Evolutionary conservation across 768 basidiomycete genomes (phyloP), one percentile per base, ranked within the genome.

Genomic region (Lepiota venenata): DNA sequence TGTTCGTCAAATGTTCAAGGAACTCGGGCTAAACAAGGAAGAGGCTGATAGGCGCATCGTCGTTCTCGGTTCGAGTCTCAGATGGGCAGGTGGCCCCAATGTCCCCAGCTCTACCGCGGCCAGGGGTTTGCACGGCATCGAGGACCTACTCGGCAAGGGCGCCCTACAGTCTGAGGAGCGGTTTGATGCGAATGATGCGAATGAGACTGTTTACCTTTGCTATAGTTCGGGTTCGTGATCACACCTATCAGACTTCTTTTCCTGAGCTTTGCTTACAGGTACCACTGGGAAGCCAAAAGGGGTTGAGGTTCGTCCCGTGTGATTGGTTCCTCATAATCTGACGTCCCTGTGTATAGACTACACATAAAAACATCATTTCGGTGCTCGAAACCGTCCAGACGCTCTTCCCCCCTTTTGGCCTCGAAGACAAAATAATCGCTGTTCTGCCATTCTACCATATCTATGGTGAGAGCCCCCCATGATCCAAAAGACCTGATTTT

Each of bases 271-370:
- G 44, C 14, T 25, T 37, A 47, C 70, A 64, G 90, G 90, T 4
- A 92, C 90, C 1, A 90, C 87, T 0, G 88, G 90, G 1, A 83
- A 83, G 58, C 84, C 91, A 2, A 93, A 93, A 68, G 91, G 79
- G 50, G 77, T 79, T 16, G 76, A 78, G 72, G 78, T 78, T 59
- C 51, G 61, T 39, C 39, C 52, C 11, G 16, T 40, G 2, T n/a
- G 6, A 47, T 5, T 27, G 41, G 36, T 39, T 43, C 43, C 39
- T 29, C 1, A 12, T 12, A 45, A 20, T 35, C 58, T 52, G 25
- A 52, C 50, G 18, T 46, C 35, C 52, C 2, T 32, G 12, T 22
- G 5, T 53, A 10, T 57, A 83, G 81, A 85, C 85, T 0, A 86
- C 83, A 0, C 85, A 87, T 64, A 73, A 78, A 55, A 93, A 93